These are phyloP conservation scores for Cetradonia linearis DNA, from an alignment of 495 filamentous ascomycete genomes.

Conservation along the genomic window DNA sequence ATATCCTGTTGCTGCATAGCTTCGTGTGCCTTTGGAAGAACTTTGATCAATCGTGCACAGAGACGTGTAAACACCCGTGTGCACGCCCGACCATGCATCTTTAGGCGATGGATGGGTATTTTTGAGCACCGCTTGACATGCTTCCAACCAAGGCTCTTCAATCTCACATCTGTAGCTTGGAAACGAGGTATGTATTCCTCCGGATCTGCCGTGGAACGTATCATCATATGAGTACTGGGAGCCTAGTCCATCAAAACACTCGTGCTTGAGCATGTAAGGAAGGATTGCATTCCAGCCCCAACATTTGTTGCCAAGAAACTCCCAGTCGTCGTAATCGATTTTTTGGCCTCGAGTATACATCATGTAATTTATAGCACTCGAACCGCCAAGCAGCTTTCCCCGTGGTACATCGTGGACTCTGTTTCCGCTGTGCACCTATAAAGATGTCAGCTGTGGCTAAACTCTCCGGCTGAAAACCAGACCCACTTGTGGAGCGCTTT, in stretches of 20 bases:
- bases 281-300: slow-evolving; percentile 45
- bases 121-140: slow-evolving; percentile 25
- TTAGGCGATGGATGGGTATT: slow-evolving; percentile 28
- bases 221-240: slow-evolving; percentile 8
- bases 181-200: slow-evolving; percentile 25
- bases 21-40: slow-evolving; percentile 41
- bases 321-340: too few relatives aligned
- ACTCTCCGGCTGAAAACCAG: too few relatives aligned
- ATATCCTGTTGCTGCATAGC: slow-evolving; percentile 42
- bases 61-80: slow-evolving; percentile 35
- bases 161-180: too few relatives aligned
- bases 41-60: slow-evolving; percentile 30
- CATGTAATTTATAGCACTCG: too few relatives aligned
- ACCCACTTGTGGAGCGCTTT: too few relatives aligned
- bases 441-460: too few relatives aligned
- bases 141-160: slow-evolving; percentile 22
- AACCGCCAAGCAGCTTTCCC: too few relatives aligned
- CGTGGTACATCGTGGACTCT: too few relatives aligned
- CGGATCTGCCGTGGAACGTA: slow-evolving; percentile 17
- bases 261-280: slow-evolving; percentile 32
- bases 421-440: too few relatives aligned
- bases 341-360: too few relatives aligned
- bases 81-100: slow-evolving; percentile 33
- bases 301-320: too few relatives aligned
- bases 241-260: slow-evolving; percentile 20